These are phyloP conservation scores for Tolypocladium ophioglossoides DNA, from an alignment of 2,329 filamentous ascomycete genomes.

Conservation along the genomic window DNA sequence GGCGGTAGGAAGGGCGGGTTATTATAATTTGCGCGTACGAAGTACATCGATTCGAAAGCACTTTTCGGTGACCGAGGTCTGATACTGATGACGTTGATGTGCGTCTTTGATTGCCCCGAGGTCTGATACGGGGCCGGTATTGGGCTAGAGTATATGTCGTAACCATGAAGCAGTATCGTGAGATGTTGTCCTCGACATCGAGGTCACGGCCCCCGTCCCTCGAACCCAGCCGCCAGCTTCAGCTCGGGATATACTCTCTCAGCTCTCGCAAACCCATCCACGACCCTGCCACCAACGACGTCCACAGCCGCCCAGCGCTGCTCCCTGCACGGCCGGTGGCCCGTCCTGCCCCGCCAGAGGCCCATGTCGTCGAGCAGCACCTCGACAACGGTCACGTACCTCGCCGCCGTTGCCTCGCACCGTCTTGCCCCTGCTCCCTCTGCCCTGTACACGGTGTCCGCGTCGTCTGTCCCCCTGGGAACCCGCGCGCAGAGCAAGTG, in stretches of 20 bases:
- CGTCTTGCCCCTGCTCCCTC: not conserved
- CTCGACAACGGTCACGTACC: slow-evolving; percentile 35
- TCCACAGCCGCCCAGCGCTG: slow-evolving; percentile 43
- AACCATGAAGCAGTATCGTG: too few species aligned
- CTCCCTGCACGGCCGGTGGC: slow-evolving; percentile 27
- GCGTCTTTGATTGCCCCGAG: not conserved
- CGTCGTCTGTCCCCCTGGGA: slow-evolving; percentile 28
- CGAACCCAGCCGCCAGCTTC: slow-evolving; percentile 22
- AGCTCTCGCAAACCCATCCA: slow-evolving; percentile 23
- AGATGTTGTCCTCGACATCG: not conserved
- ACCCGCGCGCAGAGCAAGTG: slow-evolving; percentile 40
- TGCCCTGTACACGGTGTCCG: slow-evolving; percentile 14
- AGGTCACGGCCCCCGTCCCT: slow-evolving; percentile 13
- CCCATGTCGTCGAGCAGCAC: slow-evolving; percentile 41
- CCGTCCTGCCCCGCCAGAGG: slow-evolving; percentile 27
- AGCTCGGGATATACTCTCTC: slow-evolving; percentile 10
- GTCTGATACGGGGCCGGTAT: too few species aligned
- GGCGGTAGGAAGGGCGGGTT: not conserved
- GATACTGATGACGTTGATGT: not conserved
- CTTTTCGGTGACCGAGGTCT: not conserved
- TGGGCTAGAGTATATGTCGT: not conserved
- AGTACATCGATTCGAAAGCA: not conserved
- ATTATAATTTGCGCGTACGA: not conserved
- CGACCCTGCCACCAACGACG: slow-evolving; percentile 26
- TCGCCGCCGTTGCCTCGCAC: not conserved